Base-by-base conservation (phyloP, 257 asterid species). In the Scutellaria minor region DNA sequence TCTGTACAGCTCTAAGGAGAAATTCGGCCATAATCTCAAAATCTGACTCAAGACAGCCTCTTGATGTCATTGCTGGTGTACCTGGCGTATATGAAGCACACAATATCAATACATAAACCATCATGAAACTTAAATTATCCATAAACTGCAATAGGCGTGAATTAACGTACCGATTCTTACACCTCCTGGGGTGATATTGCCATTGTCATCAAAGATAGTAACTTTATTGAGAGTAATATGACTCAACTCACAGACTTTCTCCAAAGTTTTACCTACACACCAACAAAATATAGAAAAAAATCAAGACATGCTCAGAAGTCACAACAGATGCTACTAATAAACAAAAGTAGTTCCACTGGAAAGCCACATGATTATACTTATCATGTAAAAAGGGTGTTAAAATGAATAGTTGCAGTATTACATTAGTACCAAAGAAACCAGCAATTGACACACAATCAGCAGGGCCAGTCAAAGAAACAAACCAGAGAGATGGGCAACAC, bases 11-110 rank as follows among this genome's bases (percentile, higher is more conserved):
- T 83, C 83, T 82, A 60, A 84, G 87, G 47, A 94, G 96, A 81
- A 89, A 87, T 50, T 94, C 98, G 0, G 97, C 92, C 76, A 95
- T 87, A 15, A 75, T 69, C 75, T 90, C 99, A 20, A 92, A 91
- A 84, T 95, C 98, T 55, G 78, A 58, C 88, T 92, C 99, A 5
- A 92, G 45, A 74, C 98, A 92, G 66, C 99, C 97, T 82, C 96
- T 89, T 31, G 99, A 84, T 24, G 99, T 94, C 99, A 94, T 94
- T 55, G 99, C 99, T 69, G 99, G 93, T 53, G 99, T 91, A 71
- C 99, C 99, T 94, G 79, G 47, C 47, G 66, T 50, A 20, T 12
- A 64, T 6, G 53, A 39, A n/a, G 45, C 5, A 60, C 44, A 68
- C 6, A 75, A 50, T 41, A 12, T 7, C 53, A 27, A 44, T 12